Conservation (phyloP, 352 stramenopile species). For the Chrysophaeum taylorii region DNA sequence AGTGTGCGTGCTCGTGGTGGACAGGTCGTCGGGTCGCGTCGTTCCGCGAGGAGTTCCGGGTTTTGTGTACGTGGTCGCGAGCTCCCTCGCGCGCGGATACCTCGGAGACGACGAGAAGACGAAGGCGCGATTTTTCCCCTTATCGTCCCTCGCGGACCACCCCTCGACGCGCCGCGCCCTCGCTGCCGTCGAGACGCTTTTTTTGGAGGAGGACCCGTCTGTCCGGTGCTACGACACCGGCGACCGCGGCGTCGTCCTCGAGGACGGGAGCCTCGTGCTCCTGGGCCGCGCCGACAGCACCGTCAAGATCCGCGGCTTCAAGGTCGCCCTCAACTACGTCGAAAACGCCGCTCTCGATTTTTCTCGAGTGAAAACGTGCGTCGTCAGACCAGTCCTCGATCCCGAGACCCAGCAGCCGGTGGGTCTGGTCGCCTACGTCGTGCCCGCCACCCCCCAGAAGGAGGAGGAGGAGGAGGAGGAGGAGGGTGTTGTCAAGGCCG, state of each 20-base stretch:
- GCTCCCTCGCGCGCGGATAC: slow-evolving; percentile 3
- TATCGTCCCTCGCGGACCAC: background rate
- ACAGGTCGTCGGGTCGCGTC: background rate
- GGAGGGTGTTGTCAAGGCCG: too few relatives aligned
- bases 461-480: too few relatives aligned
- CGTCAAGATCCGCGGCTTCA: slow-evolving; percentile 14
- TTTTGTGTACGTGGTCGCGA: background rate
- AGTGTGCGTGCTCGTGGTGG: background rate
- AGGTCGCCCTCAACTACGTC: slow-evolving; percentile 12
- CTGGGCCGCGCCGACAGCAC: slow-evolving; percentile 7
- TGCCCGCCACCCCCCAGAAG: too few relatives aligned
- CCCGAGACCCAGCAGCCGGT: background rate
- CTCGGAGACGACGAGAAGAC: slow-evolving; percentile 7
- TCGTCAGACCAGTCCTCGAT: slow-evolving; percentile 3
- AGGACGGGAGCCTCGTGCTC: background rate
- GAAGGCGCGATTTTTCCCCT: background rate
- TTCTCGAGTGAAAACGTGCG: background rate
- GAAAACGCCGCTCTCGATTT: background rate
- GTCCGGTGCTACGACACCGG: slow-evolving; percentile 1
- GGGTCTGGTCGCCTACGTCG: slow-evolving; percentile 1
- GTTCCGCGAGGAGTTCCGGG: background rate
- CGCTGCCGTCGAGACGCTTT: background rate
- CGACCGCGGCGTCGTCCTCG: background rate
- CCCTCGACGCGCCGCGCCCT: background rate
- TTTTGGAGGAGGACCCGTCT: too few relatives aligned